Evolutionary conservation across 192 early-diverging fungal genomes (phyloP), one percentile per base, ranked within the genome.

Genomic region (Jimgerdemannia lactiflua): DNA sequence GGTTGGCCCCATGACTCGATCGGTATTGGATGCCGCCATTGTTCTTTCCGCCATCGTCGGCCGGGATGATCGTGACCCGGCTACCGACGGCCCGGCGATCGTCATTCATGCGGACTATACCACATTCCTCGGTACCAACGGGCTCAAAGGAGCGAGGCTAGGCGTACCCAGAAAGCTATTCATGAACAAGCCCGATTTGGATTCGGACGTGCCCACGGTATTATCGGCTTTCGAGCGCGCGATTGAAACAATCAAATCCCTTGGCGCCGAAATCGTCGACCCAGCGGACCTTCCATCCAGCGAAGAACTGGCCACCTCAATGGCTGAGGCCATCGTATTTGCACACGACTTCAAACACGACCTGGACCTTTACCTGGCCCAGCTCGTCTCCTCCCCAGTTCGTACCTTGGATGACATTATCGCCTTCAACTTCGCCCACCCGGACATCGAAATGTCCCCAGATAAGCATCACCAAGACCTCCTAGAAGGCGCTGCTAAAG

Each of bases 1-100:
- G 3, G 79, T 91, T 4, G 88, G 88, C 10, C 77, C 86, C 10
- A 69, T 91, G 4, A 80, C 79, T 14, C 70, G 70, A 54, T 66
- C 75, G 29, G 70, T 80, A 29, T 72, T 42, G 59, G 81, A 81
- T 69, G 81, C 79, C 43, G 81, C 75, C 10, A 70, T 65, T n/a
- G 40, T 82, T 41, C 63, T 82, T 19, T 75, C 78, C 42, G 79
- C 64, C 17, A 82, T 82, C 44, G 39, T 41, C 19, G 79, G 79
- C 3, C 14, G 43, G 10, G 79, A 82, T 20, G 7, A 41, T 6
- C 10, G 11, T 3, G 81, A 82, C 42, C 69, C 74, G 4, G 59
- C 43, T 10, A 82, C 81, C 3, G 43, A 42, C 14, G 39, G 67
- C 17, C 64, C 65, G 1, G 64, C 64, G 14, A 29, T 29, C 29